Percentiles rank a stretch among this genome's conserved stretches.
Evolutionary conservation across 2,329 filamentous ascomycete genomes (phyloP).

Genomic region (Pestalotiopsis sp.): DNA sequence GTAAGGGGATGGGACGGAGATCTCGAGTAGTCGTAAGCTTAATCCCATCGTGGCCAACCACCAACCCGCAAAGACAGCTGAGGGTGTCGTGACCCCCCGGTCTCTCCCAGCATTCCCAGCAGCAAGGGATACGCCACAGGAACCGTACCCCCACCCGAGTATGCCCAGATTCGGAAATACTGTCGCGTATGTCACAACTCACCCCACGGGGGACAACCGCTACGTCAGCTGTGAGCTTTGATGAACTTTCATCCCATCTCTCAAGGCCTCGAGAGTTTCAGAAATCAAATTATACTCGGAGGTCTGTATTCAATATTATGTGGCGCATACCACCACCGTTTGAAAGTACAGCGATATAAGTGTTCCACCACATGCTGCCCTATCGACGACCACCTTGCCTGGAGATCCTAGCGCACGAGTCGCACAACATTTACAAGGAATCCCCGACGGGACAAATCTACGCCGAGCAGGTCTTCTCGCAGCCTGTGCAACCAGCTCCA

Average conservation of each 20-base stretch:
- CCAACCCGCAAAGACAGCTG: neutral
- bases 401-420: neutral
- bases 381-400: neutral
- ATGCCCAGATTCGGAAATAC: neutral
- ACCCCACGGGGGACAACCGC: neutral
- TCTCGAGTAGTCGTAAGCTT: neutral
- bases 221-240: neutral
- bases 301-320: too few species aligned
- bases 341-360: too few species aligned
- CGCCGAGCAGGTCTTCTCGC: slow-evolving; percentile 25
- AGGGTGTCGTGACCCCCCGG: neutral
- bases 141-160: neutral
- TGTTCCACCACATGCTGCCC: too few species aligned
- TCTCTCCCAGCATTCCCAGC: neutral
- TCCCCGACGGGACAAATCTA: slow-evolving; percentile 14
- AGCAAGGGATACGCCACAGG: neutral
- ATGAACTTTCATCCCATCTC: neutral
- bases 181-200: neutral
- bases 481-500: slow-evolving; percentile 23
- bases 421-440: neutral
- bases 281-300: neutral
- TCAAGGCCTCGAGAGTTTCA: neutral
- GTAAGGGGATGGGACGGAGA: neutral
- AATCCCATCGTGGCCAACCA: neutral
- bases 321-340: too few species aligned